Evolutionary conservation across 495 filamentous ascomycete species (phyloP).

Genomic region (Rhypophila decipiens): DNA sequence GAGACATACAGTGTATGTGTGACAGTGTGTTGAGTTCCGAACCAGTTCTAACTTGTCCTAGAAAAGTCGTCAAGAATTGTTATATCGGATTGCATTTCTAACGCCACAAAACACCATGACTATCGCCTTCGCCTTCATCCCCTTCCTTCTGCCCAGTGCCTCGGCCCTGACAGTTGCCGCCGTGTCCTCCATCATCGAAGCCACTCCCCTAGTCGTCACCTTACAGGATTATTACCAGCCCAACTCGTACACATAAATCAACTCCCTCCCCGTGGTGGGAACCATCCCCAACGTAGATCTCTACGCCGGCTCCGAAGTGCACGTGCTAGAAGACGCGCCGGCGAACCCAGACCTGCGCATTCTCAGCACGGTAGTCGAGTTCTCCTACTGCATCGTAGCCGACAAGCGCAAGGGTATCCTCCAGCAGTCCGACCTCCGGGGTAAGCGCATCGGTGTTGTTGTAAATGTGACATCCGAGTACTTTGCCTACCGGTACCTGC

Average conservation of each 20-base stretch:
- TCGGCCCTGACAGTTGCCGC: conserved; percentile 6
- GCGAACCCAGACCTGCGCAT: conserved; percentile 2
- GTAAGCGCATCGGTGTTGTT: conserved; percentile 7
- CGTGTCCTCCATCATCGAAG: conserved; percentile 2
- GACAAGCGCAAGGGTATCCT: background rate
- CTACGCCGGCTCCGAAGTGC: conserved; percentile 5
- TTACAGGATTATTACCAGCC: conserved; percentile 5
- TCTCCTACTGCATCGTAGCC: conserved; percentile 7
- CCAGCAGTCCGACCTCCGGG: background rate
- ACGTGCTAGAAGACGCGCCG: conserved; percentile 4
- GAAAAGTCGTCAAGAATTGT: background rate
- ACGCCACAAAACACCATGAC: background rate
- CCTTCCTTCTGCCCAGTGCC: background rate
- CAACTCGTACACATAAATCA: conserved; percentile 6
- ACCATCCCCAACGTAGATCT: conserved; percentile 2
- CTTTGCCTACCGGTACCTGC: conserved; percentile 7
- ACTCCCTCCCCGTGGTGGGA: conserved; percentile 4
- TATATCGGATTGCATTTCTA: no score
- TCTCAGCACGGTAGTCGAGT: conserved; percentile 3
- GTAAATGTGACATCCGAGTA: conserved; percentile 3
- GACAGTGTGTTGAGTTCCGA: no score
- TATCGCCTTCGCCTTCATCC: background rate
- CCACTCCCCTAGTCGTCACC: conserved; percentile 5
- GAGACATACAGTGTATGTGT: background rate
- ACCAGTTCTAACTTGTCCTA: background rate